These are phyloP conservation scores for Harringtonia aguacate DNA, from an alignment of 2,329 filamentous ascomycete genomes.

Conservation along the genomic window DNA sequence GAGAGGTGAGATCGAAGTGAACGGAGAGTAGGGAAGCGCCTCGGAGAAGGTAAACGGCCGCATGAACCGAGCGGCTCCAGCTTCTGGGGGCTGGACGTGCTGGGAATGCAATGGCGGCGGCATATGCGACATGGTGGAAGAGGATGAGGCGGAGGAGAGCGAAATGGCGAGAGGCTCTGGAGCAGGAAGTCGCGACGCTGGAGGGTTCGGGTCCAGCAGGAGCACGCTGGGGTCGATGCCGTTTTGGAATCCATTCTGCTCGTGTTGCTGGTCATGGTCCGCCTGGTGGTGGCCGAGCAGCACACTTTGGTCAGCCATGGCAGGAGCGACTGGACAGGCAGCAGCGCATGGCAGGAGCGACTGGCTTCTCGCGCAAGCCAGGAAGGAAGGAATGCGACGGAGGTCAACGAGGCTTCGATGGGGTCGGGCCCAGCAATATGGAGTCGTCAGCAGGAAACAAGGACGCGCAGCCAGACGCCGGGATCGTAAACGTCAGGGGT, in stretches of 20 bases:
- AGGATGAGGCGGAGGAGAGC: conserved; percentile 5
- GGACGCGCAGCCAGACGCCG: too few relatives aligned
- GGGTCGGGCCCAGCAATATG: too few relatives aligned
- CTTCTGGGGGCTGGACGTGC: not conserved
- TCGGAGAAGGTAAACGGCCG: conserved; percentile 57
- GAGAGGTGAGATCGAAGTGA: conserved; percentile 71
- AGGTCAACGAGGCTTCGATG: too few relatives aligned
- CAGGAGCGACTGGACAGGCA: conserved; percentile 12
- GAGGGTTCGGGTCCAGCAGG: conserved; percentile 10
- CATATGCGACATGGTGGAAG: conserved; percentile 1
- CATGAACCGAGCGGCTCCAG: conserved; percentile 14
- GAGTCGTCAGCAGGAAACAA: too few relatives aligned
- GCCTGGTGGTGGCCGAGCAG: conserved; percentile 9
- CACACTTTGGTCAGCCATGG: conserved; percentile 18
- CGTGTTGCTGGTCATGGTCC: not conserved
- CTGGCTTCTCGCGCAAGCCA: not conserved
- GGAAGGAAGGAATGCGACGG: conserved; percentile 3
- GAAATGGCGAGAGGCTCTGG: conserved; percentile 7
- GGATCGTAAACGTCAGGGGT: too few relatives aligned
- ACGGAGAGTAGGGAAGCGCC: conserved; percentile 71
- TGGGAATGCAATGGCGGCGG: not conserved
- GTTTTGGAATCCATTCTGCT: conserved; percentile 12
- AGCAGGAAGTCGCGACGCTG: conserved; percentile 5
- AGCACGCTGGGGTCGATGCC: conserved; percentile 14
- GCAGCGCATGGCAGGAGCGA: conserved; percentile 17